A percentile compares a stretch with the other conserved stretches of the same genome.
These are phyloP conservation scores for Arthromyces matolae DNA, from an alignment of 768 basidiomycete genomes.

Conservation along the genomic window DNA sequence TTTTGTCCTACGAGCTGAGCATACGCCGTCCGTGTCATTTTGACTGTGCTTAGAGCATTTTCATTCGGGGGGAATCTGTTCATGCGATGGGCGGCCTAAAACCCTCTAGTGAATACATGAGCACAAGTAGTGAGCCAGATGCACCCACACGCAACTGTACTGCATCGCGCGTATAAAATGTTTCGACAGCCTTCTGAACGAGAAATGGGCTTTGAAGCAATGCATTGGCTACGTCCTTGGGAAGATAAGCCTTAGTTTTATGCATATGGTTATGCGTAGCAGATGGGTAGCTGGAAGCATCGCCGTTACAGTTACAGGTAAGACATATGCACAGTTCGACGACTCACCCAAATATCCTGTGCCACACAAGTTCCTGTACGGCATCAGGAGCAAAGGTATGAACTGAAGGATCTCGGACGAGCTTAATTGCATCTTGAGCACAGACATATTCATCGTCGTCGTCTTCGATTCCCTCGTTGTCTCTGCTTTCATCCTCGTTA, in stretches of 20 bases:
- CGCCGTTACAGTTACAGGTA: not conserved
- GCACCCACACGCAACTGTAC: conserved; percentile 75
- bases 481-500: conserved; percentile 51
- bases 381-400: conserved; percentile 57
- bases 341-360: conserved; percentile 61
- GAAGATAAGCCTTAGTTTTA: conserved; percentile 72
- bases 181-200: conserved; percentile 82
- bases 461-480: conserved; percentile 22
- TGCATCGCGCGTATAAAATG: conserved; percentile 95
- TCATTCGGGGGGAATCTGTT: conserved; percentile 79
- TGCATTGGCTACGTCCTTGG: conserved; percentile 73
- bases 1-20: conserved; percentile 90
- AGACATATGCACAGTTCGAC: not conserved
- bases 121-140: not conserved
- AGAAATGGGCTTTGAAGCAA: conserved; percentile 61
- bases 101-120: not conserved
- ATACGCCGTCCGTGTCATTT: conserved; percentile 87
- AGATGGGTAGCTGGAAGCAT: conserved; percentile 60
- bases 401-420: conserved; percentile 51
- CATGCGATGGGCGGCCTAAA: conserved; percentile 85
- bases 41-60: conserved; percentile 56
- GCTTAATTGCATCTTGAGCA: conserved; percentile 55
- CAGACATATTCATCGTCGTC: conserved; percentile 51
- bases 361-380: conserved; percentile 68
- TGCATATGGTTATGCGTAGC: conserved; percentile 69